These are phyloP conservation scores for Paxillus involutus DNA, from an alignment of 768 basidiomycete species.

Conservation along the genomic window DNA sequence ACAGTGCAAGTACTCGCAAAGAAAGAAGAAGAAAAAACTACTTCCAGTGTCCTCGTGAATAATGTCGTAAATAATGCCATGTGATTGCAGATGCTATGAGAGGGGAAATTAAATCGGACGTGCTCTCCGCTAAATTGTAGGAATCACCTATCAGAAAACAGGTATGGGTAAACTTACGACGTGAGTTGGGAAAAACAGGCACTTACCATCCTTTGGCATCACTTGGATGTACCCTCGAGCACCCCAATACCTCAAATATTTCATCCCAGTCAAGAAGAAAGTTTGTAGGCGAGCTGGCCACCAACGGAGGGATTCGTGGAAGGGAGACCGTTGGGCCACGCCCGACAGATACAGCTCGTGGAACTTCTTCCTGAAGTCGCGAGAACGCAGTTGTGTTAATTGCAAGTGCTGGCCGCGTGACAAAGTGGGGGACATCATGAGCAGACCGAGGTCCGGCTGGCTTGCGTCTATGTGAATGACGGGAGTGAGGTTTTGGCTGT, in stretches of 20 bases:
- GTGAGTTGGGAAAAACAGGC: neutral
- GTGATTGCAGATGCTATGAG: neutral
- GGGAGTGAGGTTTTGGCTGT: neutral
- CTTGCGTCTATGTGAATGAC: slow-evolving; percentile 16
- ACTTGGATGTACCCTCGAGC: slow-evolving; percentile 1
- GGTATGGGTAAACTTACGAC: neutral
- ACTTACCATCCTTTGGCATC: slow-evolving; percentile 12
- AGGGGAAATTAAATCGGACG: slow-evolving; percentile 1
- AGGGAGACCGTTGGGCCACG: neutral
- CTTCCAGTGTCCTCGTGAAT: neutral
- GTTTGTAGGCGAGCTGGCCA: slow-evolving; percentile 14
- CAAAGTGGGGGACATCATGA: slow-evolving; percentile 3
- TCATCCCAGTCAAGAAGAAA: slow-evolving; percentile 30
- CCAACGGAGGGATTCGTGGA: slow-evolving; percentile 3
- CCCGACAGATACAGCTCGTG: slow-evolving; percentile 3
- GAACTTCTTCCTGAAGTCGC: slow-evolving; percentile 4
- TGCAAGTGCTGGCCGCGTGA: slow-evolving; percentile 12
- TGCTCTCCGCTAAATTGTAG: neutral
- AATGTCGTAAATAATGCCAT: too few species aligned
- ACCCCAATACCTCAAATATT: slow-evolving; percentile 30
- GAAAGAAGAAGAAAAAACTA: neutral
- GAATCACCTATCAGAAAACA: slow-evolving; percentile 3
- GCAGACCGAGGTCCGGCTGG: slow-evolving; percentile 29
- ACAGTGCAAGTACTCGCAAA: neutral
- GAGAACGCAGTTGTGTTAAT: slow-evolving; percentile 17